Base-by-base conservation (phyloP, 2,329 filamentous ascomycete genomes). In the Penicillium sp. region DNA sequence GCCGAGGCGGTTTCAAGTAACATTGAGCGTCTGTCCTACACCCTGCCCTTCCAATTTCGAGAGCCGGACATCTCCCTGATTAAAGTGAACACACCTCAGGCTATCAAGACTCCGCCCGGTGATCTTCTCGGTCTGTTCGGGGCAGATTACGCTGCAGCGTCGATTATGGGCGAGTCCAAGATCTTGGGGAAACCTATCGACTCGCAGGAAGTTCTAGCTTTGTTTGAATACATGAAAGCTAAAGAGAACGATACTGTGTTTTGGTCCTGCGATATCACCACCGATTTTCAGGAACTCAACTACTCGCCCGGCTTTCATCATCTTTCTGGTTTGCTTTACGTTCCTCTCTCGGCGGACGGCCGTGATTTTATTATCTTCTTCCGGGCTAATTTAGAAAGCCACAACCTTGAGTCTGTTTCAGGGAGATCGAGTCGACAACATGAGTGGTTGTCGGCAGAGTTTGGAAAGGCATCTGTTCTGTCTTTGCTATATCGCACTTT, bases 361-460 rank as follows among this genome's bases (percentile, higher is more conserved):
- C 80, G 80, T 19, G 91, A 96, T 66, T 96, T 96, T 67, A 94
- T 96, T 35, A 89, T 92, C 0, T 94, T 96, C 70, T 93, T 95
- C 74, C 84, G 91, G 27, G 87, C 82, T 66, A 87, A 88, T 0
- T 88, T 68, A 86, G 10, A 37, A 4, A 41, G 15, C 2, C 1
- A 15, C n/a, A 21, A 10, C 7, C 23, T 21, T 0, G 6, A 15
- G 4, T 45, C 40, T 19, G 21, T 35, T 25, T 21, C 17, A 7
- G 37, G 48, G 2, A 46, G 3, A 6, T 25, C 23, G 23, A 42
- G 19, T 7, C 90, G 88, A 72, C 91, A 88, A 64, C 83, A 87
- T 38, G 91, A 94, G 63, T 96, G 92, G 91, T 87, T 86, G 0
- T 90, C 93, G 66, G 89, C 94, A 65, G 90, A 96, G 69, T 82